Conservation (phyloP, 2,329 filamentous ascomycete genomes). For the Apiospora phragmitis region DNA sequence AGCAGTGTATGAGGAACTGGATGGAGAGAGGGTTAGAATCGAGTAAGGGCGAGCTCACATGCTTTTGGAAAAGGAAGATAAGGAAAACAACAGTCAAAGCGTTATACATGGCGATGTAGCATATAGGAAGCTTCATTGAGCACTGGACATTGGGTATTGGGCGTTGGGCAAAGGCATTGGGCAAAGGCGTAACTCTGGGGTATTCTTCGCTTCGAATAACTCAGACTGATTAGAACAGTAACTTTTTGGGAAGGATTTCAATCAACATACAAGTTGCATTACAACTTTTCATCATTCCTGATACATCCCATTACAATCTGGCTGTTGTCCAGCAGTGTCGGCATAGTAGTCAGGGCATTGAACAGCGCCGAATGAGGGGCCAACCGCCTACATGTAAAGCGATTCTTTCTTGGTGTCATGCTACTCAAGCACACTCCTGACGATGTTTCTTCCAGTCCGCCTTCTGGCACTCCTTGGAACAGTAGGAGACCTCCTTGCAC, state of each 20-base stretch:
- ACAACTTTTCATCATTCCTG: background rate
- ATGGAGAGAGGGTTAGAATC: background rate
- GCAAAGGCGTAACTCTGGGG: background rate
- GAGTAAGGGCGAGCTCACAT: background rate
- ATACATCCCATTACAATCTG: background rate
- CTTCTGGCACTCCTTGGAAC: conserved; percentile 53
- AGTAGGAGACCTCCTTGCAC: conserved; percentile 50
- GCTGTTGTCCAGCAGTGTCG: background rate
- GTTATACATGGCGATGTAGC: background rate
- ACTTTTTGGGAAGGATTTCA: background rate
- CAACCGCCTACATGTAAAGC: no score
- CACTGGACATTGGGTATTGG: background rate
- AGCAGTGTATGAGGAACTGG: conserved; percentile 1
- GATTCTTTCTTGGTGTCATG: background rate
- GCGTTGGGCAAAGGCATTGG: background rate
- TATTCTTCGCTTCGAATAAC: background rate
- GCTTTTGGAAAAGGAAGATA: background rate
- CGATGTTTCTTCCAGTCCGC: conserved; percentile 55
- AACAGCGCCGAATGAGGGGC: background rate
- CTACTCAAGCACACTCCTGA: conserved; percentile 34
- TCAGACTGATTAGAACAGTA: background rate
- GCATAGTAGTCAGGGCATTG: background rate
- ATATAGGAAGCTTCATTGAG: background rate
- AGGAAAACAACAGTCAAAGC: background rate
- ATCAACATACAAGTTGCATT: background rate